Conservation (phyloP, 129 eudicot genomes). For the Arctium minus region DNA sequence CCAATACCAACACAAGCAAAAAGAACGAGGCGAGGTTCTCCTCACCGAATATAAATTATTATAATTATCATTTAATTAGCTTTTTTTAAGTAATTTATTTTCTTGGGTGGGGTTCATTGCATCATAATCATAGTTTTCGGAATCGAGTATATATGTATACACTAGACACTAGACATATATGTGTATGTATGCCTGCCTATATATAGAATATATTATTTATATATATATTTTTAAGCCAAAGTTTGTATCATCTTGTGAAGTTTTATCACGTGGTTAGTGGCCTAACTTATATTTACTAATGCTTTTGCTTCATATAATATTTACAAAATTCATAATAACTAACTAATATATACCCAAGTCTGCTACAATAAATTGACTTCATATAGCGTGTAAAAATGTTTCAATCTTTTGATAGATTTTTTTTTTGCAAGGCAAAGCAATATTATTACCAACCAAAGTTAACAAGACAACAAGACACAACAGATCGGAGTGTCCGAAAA, state of each 20-base stretch:
- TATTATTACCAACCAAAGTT: too few species aligned
- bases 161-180: too few species aligned
- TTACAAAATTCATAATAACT: too few species aligned
- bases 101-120: conserved; percentile 5
- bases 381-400: too few species aligned
- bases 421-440: too few species aligned
- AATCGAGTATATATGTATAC: not conserved
- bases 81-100: not conserved
- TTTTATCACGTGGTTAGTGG: not conserved
- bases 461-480: too few species aligned
- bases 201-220: not conserved
- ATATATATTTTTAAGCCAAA: not conserved
- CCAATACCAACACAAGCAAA: conserved; percentile 16
- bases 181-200: not conserved
- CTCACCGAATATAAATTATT: conserved; percentile 14
- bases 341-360: too few species aligned
- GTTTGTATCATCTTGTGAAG: not conserved
- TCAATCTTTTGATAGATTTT: too few species aligned
- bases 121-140: conserved; percentile 5
- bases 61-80: not conserved
- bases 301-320: not conserved
- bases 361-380: too few species aligned
- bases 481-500: too few species aligned
- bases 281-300: not conserved
- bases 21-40: conserved; percentile 19